Percentiles rank a stretch among this genome's conserved stretches.
These are phyloP conservation scores for Tylopilus orsonianus DNA, from an alignment of 1,284 basidiomycete genomes.

Conservation along the genomic window DNA sequence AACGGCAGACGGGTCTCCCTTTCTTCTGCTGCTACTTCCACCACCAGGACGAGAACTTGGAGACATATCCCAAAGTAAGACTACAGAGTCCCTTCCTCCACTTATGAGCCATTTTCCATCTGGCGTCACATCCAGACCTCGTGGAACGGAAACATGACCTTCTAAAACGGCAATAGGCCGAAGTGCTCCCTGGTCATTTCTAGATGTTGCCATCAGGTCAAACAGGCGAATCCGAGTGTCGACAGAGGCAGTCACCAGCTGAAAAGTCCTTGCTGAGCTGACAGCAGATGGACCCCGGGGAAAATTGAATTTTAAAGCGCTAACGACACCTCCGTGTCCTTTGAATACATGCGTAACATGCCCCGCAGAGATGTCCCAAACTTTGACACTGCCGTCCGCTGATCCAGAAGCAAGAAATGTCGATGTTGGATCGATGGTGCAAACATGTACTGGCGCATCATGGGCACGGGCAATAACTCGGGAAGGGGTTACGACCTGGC, in stretches of 20 bases:
- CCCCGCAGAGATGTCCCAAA: slow-evolving; percentile 89
- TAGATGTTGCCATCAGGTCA: slow-evolving; percentile 67
- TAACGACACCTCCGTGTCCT: slow-evolving; percentile 95
- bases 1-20: slow-evolving; percentile 44
- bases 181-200: slow-evolving; percentile 53
- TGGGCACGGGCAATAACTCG: slow-evolving; percentile 84
- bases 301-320: slow-evolving; percentile 83
- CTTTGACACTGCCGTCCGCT: slow-evolving; percentile 94
- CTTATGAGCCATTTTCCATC: slow-evolving; percentile 88
- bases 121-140: slow-evolving; percentile 80
- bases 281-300: slow-evolving; percentile 55
- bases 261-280: slow-evolving; percentile 57
- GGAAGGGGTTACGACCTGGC: slow-evolving; percentile 56
- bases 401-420: slow-evolving; percentile 93
- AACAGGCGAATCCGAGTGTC: slow-evolving; percentile 91
- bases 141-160: slow-evolving; percentile 88
- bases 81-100: slow-evolving; percentile 88
- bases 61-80: slow-evolving; percentile 78
- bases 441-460: slow-evolving; percentile 91
- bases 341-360: slow-evolving; percentile 95
- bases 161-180: slow-evolving; percentile 82
- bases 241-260: slow-evolving; percentile 85
- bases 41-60: slow-evolving; percentile 7
- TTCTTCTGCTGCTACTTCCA: slow-evolving; percentile 43
- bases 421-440: slow-evolving; percentile 81